A percentile compares a stretch with the other conserved stretches of the same genome.
These are phyloP conservation scores for Aspergillus clavatus DNA, from an alignment of 2,329 filamentous ascomycete species.

Conservation along the genomic window DNA sequence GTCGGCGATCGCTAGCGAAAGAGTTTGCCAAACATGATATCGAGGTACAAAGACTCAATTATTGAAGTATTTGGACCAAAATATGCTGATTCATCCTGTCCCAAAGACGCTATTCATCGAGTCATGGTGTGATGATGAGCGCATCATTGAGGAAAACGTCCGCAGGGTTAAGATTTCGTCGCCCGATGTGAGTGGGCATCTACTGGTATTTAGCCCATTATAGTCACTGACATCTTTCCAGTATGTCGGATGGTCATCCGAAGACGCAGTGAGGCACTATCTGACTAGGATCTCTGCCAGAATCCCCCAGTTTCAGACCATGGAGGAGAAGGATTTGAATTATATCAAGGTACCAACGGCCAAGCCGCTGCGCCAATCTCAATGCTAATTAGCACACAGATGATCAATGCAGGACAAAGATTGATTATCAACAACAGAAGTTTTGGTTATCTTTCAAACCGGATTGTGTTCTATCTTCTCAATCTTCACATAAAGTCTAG, in stretches of 20 bases:
- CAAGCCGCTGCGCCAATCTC: background rate
- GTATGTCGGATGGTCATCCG: conserved; percentile 86
- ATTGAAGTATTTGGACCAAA: background rate
- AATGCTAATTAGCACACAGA: conserved; percentile 41
- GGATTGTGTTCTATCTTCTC: conserved; percentile 96
- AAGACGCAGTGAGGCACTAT: conserved; percentile 89
- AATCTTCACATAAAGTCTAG: conserved; percentile 96
- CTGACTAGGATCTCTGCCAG: conserved; percentile 82
- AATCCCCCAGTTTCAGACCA: conserved; percentile 94
- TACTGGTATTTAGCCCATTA: conserved; percentile 7
- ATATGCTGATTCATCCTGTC: conserved; percentile 1
- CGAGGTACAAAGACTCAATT: conserved; percentile 51
- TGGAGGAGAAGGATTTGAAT: conserved; percentile 89
- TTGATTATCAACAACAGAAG: conserved; percentile 96
- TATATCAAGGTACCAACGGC: conserved; percentile 68
- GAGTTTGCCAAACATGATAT: conserved; percentile 98
- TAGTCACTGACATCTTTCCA: conserved; percentile 31
- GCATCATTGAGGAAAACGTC: conserved; percentile 93
- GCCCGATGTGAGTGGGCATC: conserved; percentile 65
- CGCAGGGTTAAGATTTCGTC: conserved; percentile 97
- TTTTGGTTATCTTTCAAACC: conserved; percentile 92
- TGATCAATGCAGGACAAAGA: conserved; percentile 94
- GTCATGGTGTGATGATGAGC: conserved; percentile 87
- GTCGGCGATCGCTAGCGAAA: conserved; percentile 78
- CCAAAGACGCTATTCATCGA: conserved; percentile 87